phyloP scores from a whole-genome alignment of 2,329 filamentous ascomycete species.

The Colletotrichum musicola region DNA sequence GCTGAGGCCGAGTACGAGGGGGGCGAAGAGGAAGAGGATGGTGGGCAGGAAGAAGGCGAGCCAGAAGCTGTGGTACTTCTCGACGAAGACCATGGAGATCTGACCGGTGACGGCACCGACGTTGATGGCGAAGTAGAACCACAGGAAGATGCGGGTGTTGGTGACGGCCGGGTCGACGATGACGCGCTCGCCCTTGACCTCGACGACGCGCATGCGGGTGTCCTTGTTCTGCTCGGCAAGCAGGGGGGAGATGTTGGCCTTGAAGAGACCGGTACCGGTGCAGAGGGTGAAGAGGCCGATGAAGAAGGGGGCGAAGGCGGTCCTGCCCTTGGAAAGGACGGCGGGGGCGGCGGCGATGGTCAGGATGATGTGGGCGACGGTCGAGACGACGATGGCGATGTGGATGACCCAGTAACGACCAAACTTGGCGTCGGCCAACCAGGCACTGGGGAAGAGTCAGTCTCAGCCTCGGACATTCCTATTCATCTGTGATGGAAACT shows the following conservation, averaged over 20 bases:
- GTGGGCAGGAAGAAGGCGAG: slow-evolving; percentile 78
- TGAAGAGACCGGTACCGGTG: slow-evolving; percentile 83
- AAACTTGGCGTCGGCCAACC: slow-evolving; percentile 76
- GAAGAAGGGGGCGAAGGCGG: slow-evolving; percentile 75
- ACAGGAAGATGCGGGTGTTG: slow-evolving; percentile 76
- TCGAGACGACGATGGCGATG: slow-evolving; percentile 73
- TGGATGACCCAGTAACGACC: slow-evolving; percentile 82
- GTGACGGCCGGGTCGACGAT: slow-evolving; percentile 79
- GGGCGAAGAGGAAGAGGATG: slow-evolving; percentile 71
- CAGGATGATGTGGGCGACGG: slow-evolving; percentile 75
- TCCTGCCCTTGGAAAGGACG: slow-evolving; percentile 69
- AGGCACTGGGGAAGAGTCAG: slow-evolving; percentile 52
- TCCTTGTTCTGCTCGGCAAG: slow-evolving; percentile 78
- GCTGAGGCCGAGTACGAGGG: slow-evolving; percentile 70
- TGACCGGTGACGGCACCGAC: slow-evolving; percentile 72
- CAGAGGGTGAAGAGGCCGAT: slow-evolving; percentile 69
- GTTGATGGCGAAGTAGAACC: slow-evolving; percentile 72
- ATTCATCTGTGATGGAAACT: slow-evolving; percentile 41
- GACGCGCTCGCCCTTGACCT: slow-evolving; percentile 72
- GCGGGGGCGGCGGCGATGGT: slow-evolving; percentile 73
- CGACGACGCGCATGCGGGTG: slow-evolving; percentile 68
- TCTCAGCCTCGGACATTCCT: background rate
- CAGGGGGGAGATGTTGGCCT: slow-evolving; percentile 81
- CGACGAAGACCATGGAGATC: slow-evolving; percentile 78
- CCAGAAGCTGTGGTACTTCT: slow-evolving; percentile 84